A percentile compares a stretch with the other conserved stretches of the same genome.
phyloP scores from a whole-genome alignment of 2,329 filamentous ascomycete species.

The Byssothecium circinans region DNA sequence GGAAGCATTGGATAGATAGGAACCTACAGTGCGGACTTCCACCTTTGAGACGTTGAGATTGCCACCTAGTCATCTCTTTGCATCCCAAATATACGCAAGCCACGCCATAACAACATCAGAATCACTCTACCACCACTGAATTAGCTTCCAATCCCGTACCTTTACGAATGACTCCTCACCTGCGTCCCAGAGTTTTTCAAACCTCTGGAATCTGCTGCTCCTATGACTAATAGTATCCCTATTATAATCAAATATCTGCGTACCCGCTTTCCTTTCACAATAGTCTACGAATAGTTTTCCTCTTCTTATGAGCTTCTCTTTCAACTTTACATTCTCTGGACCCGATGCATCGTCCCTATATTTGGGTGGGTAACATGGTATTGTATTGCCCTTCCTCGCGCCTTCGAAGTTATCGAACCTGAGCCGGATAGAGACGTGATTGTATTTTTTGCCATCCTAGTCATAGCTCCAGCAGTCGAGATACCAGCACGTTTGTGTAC shows the following conservation, averaged over 20 bases:
- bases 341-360: background rate
- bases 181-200: slow-evolving; percentile 3
- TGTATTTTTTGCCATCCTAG: slow-evolving; percentile 12
- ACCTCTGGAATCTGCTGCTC: slow-evolving; percentile 12
- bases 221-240: slow-evolving; percentile 11
- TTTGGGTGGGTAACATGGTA: slow-evolving; percentile 8
- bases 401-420: slow-evolving; percentile 14
- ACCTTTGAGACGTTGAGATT: background rate
- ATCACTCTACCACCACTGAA: background rate
- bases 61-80: background rate
- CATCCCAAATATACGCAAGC: background rate
- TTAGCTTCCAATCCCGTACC: background rate
- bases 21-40: background rate
- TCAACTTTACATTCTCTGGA: background rate
- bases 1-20: background rate
- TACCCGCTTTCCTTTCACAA: slow-evolving; percentile 1
- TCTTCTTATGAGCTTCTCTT: slow-evolving; percentile 2
- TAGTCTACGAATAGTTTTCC: slow-evolving; percentile 6
- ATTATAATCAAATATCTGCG: slow-evolving; percentile 14
- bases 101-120: background rate
- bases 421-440: slow-evolving; percentile 9
- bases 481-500: background rate
- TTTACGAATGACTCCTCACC: background rate
- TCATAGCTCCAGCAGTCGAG: slow-evolving; percentile 12
- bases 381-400: slow-evolving; percentile 7